These are phyloP conservation scores for Crithidia fasciculata DNA, from an alignment of 208 protist genomes.

Conservation along the genomic window DNA sequence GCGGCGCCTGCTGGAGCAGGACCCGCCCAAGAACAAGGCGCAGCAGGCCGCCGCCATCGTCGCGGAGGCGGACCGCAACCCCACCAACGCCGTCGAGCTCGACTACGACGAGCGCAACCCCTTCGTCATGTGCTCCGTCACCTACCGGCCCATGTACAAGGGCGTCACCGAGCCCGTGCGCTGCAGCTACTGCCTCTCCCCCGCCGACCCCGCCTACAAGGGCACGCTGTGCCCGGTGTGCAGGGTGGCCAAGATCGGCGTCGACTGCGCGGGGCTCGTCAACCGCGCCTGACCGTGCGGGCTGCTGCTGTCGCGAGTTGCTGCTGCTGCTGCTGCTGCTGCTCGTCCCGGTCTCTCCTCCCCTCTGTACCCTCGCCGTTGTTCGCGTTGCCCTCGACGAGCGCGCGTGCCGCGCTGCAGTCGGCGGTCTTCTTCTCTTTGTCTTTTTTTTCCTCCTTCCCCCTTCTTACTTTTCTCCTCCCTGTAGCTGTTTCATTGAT, in stretches of 20 bases:
- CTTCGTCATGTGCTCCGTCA: slow-evolving; percentile 92
- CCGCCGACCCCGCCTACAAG: slow-evolving; percentile 74
- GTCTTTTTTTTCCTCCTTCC: slow-evolving; percentile 19
- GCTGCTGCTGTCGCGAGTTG: background rate
- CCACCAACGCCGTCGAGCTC: slow-evolving; percentile 73
- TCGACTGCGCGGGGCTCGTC: slow-evolving; percentile 64
- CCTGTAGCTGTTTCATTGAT: too few relatives aligned
- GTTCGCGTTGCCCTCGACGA: too few relatives aligned
- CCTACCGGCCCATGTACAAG: slow-evolving; percentile 83
- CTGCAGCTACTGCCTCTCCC: slow-evolving; percentile 94
- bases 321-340: background rate
- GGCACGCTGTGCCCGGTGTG: slow-evolving; percentile 82
- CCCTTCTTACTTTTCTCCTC: background rate
- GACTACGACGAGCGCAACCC: slow-evolving; percentile 98
- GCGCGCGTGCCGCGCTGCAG: too few relatives aligned
- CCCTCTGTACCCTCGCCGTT: too few relatives aligned
- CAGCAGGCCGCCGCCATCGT: slow-evolving; percentile 92
- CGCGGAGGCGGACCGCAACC: slow-evolving; percentile 84
- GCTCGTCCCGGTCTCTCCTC: too few relatives aligned
- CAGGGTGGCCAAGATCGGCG: slow-evolving; percentile 69
- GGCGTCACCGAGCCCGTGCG: slow-evolving; percentile 62
- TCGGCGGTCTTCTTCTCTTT: too few relatives aligned
- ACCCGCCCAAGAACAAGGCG: slow-evolving; percentile 88
- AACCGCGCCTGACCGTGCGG: slow-evolving; percentile 33
- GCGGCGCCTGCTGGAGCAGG: slow-evolving; percentile 93